Base-by-base conservation (phyloP, 306 rosid species). In the Cicer pinnatifidum region DNA sequence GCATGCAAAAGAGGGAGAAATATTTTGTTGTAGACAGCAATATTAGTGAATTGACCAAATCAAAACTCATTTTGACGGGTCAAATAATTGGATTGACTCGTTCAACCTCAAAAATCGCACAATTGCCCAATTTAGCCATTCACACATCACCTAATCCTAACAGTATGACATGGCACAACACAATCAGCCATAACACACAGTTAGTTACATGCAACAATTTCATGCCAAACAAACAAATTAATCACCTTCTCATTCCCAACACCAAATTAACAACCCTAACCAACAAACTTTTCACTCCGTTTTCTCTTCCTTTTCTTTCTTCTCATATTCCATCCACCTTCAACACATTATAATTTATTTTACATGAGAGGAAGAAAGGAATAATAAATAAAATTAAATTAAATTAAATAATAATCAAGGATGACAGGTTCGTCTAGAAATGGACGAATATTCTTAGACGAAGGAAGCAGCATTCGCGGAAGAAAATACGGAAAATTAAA, bases 351-450 rank as follows among this genome's bases (percentile, higher is more conserved):
- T 33, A 33, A 35, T 40, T 16, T 28, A 37, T 38, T 51, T 71
- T 77, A 58, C 12, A 71, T 81, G 80, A 71, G 28, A 7, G 15
- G 44, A 67, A 41, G 69, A 41, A 73, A 73, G 47, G 79, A 69
- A 76, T 44, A 82, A 78, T 3, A 45, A 61, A 10, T 33, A 33
- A 6, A 19, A 1, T 33, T 33, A 6, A 33, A 33, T 59, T 11
- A 12, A 33, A 33, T 59, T 11, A 12, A 12, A 19, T 56, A 73
- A 81, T 23, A 80, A 82, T 3, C 8, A 67, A 53, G 0, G 45
- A 67, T 64, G 86, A 76, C 78, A 71, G 82, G 85, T 4, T 81
- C 93, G 54, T 81, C 85, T 0, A 83, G 67, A 56, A 59, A 52
- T 40, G 80, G 80, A 3, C 58, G 8, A 1, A 2, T 15, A 7